Evolutionary conservation across 805 yeast species (phyloP), one percentile per base, ranked within the genome.

Genomic region (Lachancea quebecensis): DNA sequence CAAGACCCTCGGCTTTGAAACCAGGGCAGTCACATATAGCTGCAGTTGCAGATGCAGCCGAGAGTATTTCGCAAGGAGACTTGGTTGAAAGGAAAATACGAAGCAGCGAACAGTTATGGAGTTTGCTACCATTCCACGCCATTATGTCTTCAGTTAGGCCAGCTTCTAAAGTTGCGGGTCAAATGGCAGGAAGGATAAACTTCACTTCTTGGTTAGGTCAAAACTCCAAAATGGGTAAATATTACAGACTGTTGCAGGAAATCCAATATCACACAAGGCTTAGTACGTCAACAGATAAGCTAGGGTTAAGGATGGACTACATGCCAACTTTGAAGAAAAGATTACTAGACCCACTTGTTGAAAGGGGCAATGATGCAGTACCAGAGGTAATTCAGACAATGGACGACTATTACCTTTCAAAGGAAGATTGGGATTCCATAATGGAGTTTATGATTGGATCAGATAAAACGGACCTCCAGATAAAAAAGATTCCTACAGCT

Each of bases 31-130:
- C 74, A 10, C 86, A 81, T 52, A 65, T 91, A 47, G 71, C 75
- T 50, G 68, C 80, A 14, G 80, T 83, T 1, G 83, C 87, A 1
- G 67, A 71, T 27, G 98, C 99, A 0, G 87, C 98, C 0, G 88
- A 88, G 54, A 77, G 86, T 40, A 86, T 93, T 38, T 84, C 95
- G n/a, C 75, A 76, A 45, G 84, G 89, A 11, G 98, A 93, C 63
- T 62, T 83, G 18, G 83, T 90, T 21, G 96, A 88, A 58, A 71
- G 79, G 25, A 73, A 78, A 60, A 91, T 93, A 47, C 85, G 95
- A 59, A 84, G 95, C 37, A 77, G 91, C 35, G 96, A 90, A 53
- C 98, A 91, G 64, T 86, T 85, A 54, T 90, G 98, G 98, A 79
- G 93, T 49, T 72, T 91, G 48, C 75, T 93, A 71, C 99, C 98